Evolutionary conservation across 2,329 filamentous ascomycete species (phyloP).

Genomic region (Shiraia sp.): DNA sequence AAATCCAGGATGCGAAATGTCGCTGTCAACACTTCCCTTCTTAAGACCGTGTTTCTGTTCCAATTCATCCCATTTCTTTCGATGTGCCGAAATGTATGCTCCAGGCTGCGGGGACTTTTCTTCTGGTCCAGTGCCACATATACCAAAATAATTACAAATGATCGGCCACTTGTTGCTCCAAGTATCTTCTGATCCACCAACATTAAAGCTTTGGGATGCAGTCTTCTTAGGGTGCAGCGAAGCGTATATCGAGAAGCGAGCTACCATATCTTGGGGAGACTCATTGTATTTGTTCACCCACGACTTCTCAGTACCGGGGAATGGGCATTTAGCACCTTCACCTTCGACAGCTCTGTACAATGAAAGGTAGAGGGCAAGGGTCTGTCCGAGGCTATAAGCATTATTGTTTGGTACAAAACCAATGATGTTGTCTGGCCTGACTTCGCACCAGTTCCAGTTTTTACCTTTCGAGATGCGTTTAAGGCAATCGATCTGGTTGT

Average conservation of each 20-base stretch:
- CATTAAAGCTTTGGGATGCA: slow-evolving; percentile 48
- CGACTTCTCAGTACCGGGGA: slow-evolving; percentile 44
- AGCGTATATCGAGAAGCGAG: slow-evolving; percentile 49
- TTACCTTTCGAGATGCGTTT: slow-evolving; percentile 43
- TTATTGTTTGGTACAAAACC: slow-evolving; percentile 49
- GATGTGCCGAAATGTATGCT: slow-evolving; percentile 33
- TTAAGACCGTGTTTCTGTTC: slow-evolving; percentile 33
- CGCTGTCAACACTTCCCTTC: slow-evolving; percentile 51
- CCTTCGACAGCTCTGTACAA: slow-evolving; percentile 45
- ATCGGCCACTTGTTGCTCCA: slow-evolving; percentile 54
- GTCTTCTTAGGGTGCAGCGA: slow-evolving; percentile 47
- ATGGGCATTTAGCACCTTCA: slow-evolving; percentile 44
- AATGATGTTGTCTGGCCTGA: slow-evolving; percentile 48
- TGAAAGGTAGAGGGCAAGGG: slow-evolving; percentile 45
- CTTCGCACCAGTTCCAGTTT: slow-evolving; percentile 48
- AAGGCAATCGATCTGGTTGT: slow-evolving; percentile 48
- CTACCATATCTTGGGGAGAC: slow-evolving; percentile 48
- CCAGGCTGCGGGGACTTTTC: slow-evolving; percentile 33
- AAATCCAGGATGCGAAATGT: slow-evolving; percentile 43
- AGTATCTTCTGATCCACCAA: slow-evolving; percentile 45
- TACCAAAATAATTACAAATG: slow-evolving; percentile 52
- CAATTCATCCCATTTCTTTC: slow-evolving; percentile 32
- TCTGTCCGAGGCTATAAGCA: slow-evolving; percentile 45
- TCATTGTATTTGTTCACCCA: slow-evolving; percentile 47
- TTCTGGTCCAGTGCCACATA: slow-evolving; percentile 46